Evolutionary conservation across 2,329 filamentous ascomycete species (phyloP).

Genomic region (Geosmithia morbida): DNA sequence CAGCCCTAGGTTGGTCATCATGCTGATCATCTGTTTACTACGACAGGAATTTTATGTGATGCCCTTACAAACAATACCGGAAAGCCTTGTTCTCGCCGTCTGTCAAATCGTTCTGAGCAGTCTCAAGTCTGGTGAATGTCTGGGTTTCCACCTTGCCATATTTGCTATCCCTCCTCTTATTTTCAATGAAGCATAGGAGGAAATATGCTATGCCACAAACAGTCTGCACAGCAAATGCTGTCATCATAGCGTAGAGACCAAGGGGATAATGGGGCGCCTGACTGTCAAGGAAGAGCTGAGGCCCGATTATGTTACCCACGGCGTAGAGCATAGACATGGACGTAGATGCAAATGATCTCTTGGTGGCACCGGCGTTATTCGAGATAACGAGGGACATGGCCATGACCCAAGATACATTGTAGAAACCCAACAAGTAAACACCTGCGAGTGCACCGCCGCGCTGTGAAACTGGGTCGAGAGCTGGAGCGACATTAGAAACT

Average conservation of each 20-base stretch:
- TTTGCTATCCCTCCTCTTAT: constrained; percentile 5
- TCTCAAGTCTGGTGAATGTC: too few species aligned
- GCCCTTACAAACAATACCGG: too few species aligned
- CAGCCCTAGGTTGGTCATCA: constrained; percentile 11
- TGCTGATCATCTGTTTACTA: constrained; percentile 16
- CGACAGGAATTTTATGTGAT: neutral
- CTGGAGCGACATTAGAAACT: too few species aligned
- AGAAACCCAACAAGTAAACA: constrained; percentile 17
- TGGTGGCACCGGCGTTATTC: constrained; percentile 13
- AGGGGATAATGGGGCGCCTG: too few species aligned
- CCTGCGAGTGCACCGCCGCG: constrained; percentile 12
- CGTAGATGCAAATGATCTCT: constrained; percentile 14
- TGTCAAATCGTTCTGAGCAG: too few species aligned
- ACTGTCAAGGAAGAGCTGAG: too few species aligned
- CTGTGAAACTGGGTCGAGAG: neutral
- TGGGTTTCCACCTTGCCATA: too few species aligned
- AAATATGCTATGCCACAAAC: constrained; percentile 8
- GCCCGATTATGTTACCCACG: constrained; percentile 10
- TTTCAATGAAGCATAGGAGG: constrained; percentile 8
- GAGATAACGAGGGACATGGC: constrained; percentile 13
- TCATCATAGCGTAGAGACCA: constrained; percentile 13
- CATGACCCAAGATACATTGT: constrained; percentile 14
- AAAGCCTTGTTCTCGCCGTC: too few species aligned
- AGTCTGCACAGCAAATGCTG: constrained; percentile 11
- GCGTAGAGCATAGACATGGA: constrained; percentile 14